Percentiles rank a stretch among this genome's conserved stretches.
Conservation (phyloP, 352 stramenopile species). For the Hyaloperonospora arabidopsidis region DNA sequence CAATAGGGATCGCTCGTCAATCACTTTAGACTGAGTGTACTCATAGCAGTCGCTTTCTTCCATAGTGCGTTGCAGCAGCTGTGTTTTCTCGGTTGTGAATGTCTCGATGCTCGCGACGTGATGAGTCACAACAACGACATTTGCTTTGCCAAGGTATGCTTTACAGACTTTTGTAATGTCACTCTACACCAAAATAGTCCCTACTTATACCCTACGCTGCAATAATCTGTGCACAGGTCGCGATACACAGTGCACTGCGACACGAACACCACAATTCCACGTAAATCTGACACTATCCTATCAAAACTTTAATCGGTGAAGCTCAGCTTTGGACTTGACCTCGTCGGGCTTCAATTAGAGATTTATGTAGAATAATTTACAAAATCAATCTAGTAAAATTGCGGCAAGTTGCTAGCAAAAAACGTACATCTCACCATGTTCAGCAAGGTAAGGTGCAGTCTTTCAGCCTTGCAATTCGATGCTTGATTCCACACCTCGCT, state of each 20-base stretch:
- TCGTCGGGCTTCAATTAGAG: constrained; percentile 19
- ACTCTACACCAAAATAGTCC: constrained; percentile 8
- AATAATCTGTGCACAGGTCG: constrained; percentile 9
- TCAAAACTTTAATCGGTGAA: neutral
- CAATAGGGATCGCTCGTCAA: no score
- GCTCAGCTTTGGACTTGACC: constrained; percentile 2
- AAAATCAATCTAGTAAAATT: constrained; percentile 22
- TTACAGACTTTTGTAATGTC: constrained; percentile 15
- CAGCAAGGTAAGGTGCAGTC: neutral
- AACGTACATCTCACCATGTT: constrained; percentile 3
- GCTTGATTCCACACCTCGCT: no score
- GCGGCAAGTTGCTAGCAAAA: constrained; percentile 15
- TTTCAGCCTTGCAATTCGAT: no score
- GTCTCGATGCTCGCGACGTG: neutral
- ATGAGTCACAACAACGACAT: neutral
- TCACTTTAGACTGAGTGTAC: no score
- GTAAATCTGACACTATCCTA: neutral
- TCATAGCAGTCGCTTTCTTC: no score
- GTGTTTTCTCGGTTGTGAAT: neutral
- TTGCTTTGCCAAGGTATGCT: neutral
- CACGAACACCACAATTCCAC: constrained; percentile 11
- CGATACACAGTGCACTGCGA: constrained; percentile 10
- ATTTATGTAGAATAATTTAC: constrained; percentile 21
- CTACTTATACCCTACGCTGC: neutral
- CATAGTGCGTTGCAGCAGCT: neutral